These are phyloP conservation scores for Aspergillus neoniger DNA, from an alignment of 2,329 filamentous ascomycete genomes.

Conservation along the genomic window DNA sequence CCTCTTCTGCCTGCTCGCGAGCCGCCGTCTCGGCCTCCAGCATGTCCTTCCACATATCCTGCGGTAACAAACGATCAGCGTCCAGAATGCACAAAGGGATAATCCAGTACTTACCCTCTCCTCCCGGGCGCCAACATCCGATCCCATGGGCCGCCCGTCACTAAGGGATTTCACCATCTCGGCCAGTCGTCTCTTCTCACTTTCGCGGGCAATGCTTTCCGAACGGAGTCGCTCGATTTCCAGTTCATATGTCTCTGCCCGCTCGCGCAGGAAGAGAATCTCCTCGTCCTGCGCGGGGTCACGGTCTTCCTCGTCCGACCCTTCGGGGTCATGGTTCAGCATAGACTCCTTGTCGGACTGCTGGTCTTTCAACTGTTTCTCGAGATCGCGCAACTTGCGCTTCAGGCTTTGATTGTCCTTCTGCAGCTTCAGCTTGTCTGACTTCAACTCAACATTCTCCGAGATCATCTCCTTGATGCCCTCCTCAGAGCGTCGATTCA, in stretches of 20 bases:
- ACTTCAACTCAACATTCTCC: constrained; percentile 94
- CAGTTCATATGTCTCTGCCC: constrained; percentile 78
- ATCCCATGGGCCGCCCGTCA: constrained; percentile 52
- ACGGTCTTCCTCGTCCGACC: constrained; percentile 51
- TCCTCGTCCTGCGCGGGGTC: constrained; percentile 72
- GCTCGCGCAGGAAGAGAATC: constrained; percentile 78
- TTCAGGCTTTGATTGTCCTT: constrained; percentile 86
- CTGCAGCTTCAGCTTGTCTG: constrained; percentile 81
- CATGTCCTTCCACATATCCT: constrained; percentile 93
- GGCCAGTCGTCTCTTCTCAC: constrained; percentile 81
- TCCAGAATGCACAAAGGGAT: background rate
- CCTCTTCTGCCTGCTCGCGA: constrained; percentile 86
- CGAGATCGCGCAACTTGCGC: constrained; percentile 79
- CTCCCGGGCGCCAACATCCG: constrained; percentile 52
- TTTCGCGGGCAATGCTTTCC: constrained; percentile 76
- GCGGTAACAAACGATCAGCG: constrained; percentile 6
- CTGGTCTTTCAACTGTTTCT: constrained; percentile 70
- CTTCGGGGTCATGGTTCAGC: constrained; percentile 44
- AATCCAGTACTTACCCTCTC: constrained; percentile 44
- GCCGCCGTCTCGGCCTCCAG: constrained; percentile 88
- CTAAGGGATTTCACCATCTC: constrained; percentile 73
- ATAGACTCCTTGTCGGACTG: constrained; percentile 48
- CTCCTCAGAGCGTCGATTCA: constrained; percentile 92
- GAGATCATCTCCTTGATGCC: constrained; percentile 97
- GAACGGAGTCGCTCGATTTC: constrained; percentile 80